Base-by-base conservation (phyloP, 345 rosid genomes). In the Theobroma cacao region DNA sequence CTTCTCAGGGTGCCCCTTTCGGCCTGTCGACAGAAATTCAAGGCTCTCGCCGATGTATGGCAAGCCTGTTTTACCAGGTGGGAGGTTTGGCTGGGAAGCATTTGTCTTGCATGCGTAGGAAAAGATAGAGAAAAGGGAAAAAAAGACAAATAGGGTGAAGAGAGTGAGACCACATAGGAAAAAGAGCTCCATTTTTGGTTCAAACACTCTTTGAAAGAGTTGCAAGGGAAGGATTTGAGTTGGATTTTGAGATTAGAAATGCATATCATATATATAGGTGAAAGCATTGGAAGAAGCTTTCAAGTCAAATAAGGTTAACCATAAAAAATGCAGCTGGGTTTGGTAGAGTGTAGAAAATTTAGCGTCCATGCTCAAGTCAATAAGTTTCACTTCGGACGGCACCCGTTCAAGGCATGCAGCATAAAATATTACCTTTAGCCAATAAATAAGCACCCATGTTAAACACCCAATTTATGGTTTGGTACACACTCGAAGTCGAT, bases 31-130 rank as follows among this genome's bases (percentile, higher is more conserved):
- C 18, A 86, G 76, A 60, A 84, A 88, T 24, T 84, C 81, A 0
- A 84, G 62, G 74, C 80, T 84, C 71, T 88, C 89, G 7, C 89
- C 91, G 2, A 88, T 34, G 48, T 63, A 71, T 1, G 86, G 89
- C 31, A 80, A 53, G 22, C 88, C 86, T 0, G 38, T 74, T 3
- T 63, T 66, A 30, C 89, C 89, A 0, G 86, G 88, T 13, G 91
- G 89, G n/a, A 84, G 84, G 22, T 84, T 79, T 1, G 74, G 0
- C 2, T 65, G 14, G 71, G 22, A 62, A 62, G 9, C 50, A 22
- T 41, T 41, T 1, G 33, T 24, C 9, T 14, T 13, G 1, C 40
- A 38, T 24, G 56, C 17, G 30, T 28, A n/a, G 74, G 55, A 45
- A 69, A 69, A 15, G 36, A 69, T 31, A 66, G 72, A 41, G 31